Conservation (phyloP, 2,329 filamentous ascomycete species). For the Fusarium newnesense region DNA sequence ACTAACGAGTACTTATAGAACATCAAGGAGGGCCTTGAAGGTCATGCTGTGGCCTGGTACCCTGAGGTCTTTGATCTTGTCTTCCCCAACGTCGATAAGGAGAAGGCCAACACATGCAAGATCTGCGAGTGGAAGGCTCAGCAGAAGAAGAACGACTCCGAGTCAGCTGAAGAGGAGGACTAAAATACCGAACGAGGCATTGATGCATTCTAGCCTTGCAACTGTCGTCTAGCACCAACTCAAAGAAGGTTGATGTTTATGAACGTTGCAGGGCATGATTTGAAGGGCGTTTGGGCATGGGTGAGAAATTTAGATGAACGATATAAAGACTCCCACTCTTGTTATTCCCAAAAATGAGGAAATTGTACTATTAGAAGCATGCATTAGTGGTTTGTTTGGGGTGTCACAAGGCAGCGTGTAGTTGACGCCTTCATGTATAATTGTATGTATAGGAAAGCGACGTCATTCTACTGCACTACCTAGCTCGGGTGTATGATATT, state of each 20-base stretch:
- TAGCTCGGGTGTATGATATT: not conserved
- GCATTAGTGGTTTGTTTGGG: slow-evolving; percentile 35
- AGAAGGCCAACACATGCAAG: slow-evolving; percentile 80
- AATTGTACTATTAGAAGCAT: slow-evolving; percentile 46
- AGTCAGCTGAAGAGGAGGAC: slow-evolving; percentile 51
- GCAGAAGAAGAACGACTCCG: slow-evolving; percentile 51
- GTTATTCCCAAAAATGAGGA: slow-evolving; percentile 41
- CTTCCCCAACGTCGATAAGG: slow-evolving; percentile 82
- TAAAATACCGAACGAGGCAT: slow-evolving; percentile 34
- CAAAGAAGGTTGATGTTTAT: not conserved
- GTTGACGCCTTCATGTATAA: slow-evolving; percentile 39
- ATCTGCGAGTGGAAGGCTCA: slow-evolving; percentile 64
- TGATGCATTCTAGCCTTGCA: slow-evolving; percentile 3
- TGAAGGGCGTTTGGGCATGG: slow-evolving; percentile 43
- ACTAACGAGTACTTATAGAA: slow-evolving; percentile 69
- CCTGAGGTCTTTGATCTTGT: slow-evolving; percentile 90
- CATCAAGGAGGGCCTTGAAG: slow-evolving; percentile 96
- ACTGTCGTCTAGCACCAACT: not conserved
- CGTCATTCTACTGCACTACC: slow-evolving; percentile 18
- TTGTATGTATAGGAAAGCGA: slow-evolving; percentile 43
- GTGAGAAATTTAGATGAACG: slow-evolving; percentile 45
- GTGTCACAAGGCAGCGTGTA: slow-evolving; percentile 25
- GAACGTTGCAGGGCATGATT: slow-evolving; percentile 31
- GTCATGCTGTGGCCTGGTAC: slow-evolving; percentile 93
- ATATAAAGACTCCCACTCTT: slow-evolving; percentile 46